Evolutionary conservation across 371 early-diverging fungal genomes (phyloP).

Genomic region (Actinomortierella wolfii): DNA sequence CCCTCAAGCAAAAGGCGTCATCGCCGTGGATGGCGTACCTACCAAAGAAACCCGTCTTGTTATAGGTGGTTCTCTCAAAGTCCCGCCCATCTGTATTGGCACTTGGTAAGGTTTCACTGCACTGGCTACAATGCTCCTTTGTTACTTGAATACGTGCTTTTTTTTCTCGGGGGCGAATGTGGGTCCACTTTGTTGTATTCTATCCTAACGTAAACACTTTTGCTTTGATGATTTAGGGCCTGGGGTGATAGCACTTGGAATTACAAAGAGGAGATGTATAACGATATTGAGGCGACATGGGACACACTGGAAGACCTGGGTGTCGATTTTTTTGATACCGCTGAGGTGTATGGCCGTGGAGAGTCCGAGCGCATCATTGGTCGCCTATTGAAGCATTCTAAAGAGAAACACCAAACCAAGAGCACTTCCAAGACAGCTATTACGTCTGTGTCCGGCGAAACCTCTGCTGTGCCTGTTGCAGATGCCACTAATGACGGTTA

Average conservation of each 20-base stretch:
- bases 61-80: constrained; percentile 46
- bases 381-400: constrained; percentile 31
- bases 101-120: constrained; percentile 39
- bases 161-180: neutral
- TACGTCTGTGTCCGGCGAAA: constrained; percentile 22
- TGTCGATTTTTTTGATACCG: constrained; percentile 48
- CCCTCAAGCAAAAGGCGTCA: constrained; percentile 20
- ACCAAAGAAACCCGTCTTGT: constrained; percentile 52
- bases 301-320: constrained; percentile 30
- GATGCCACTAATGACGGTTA: no score
- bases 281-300: constrained; percentile 40
- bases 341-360: constrained; percentile 62
- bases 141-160: neutral
- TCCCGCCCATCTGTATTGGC: constrained; percentile 61
- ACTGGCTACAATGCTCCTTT: neutral
- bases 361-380: constrained; percentile 58
- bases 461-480: constrained; percentile 26
- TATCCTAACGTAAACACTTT: constrained; percentile 6
- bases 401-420: constrained; percentile 6
- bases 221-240: neutral
- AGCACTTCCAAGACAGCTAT: no score
- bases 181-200: neutral
- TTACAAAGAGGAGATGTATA: constrained; percentile 41
- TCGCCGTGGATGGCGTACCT: constrained; percentile 47
- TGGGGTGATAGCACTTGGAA: constrained; percentile 19